These are phyloP conservation scores for Raphanus hybrid DNA, from an alignment of 441 rosid genomes.

Conservation along the genomic window DNA sequence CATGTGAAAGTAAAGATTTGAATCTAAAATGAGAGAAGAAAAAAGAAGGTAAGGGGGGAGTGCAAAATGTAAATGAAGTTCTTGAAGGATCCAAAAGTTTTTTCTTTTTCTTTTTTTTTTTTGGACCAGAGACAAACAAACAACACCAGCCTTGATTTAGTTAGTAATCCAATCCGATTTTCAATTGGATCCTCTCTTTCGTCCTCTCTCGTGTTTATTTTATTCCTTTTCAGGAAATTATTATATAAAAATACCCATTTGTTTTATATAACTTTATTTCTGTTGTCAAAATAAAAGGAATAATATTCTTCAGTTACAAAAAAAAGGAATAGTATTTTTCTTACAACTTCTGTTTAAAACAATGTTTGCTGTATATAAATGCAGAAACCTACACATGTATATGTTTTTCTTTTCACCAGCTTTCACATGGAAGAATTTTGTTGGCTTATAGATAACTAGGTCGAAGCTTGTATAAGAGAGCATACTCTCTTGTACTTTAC, in stretches of 20 bases:
- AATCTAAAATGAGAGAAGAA: background rate
- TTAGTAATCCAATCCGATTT: conserved; percentile 33
- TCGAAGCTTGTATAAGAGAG: background rate
- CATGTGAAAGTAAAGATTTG: conserved; percentile 27
- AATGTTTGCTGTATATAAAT: background rate
- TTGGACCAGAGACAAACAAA: conserved; percentile 16
- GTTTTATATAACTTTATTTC: background rate
- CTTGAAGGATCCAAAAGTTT: background rate
- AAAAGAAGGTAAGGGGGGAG: background rate
- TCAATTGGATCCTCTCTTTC: conserved; percentile 32
- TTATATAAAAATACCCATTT: conserved; percentile 1
- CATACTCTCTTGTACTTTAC: background rate
- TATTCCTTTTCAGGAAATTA: background rate
- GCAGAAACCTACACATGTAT: background rate
- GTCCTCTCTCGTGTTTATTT: background rate
- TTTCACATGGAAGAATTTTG: background rate
- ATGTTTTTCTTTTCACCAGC: conserved; percentile 1
- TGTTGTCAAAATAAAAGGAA: background rate
- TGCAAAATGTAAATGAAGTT: conserved; percentile 22
- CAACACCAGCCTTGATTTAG: conserved; percentile 31
- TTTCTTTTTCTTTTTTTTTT: too few relatives aligned
- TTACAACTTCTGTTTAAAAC: background rate
- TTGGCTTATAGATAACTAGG: background rate
- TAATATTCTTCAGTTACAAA: background rate
- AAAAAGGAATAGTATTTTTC: background rate